Base-by-base conservation (phyloP, 176 grass and related monocot species). In the Musa itinerans region DNA sequence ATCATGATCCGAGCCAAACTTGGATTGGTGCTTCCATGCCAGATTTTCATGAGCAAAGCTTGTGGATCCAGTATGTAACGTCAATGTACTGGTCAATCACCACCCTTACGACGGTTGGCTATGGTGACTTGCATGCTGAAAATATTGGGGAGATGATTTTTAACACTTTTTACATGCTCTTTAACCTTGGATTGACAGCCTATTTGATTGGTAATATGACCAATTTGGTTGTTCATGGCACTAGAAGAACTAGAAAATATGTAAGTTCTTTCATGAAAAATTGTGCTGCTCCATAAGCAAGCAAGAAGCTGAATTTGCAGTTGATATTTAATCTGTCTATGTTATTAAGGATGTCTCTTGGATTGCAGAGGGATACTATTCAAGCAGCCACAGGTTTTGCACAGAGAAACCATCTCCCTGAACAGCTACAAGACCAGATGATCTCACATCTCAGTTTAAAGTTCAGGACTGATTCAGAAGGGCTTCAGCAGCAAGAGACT, bases 161-260 rank as follows among this genome's bases (percentile, higher is more conserved):
- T 74, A 81, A 94, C 79, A 94, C 86, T 70, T 89, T 95, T 43
- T 99, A 99, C 84, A 99, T 99, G 96, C 85, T 99, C 51, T 99
- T 99, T 54, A 94, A 99, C 80, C 90, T 99, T 82, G 96, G 96
- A 63, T 80, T 95, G 76, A 99, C 96, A 76, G 96, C 91, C 10
- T 99, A 99, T 87, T 89, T 99, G 81, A 99, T 99, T 11, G 96
- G 96, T 68, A 99, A 99, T 76, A 99, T 99, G 96, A 99, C 96
- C 63, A 94, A 99, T 85, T 87, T 99, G 69, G 96, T 99, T 50
- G 96, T 99, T 56, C 96, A 99, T 78, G 80, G 90, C 17, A 95
- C 96, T 55, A 92, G 90, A 74, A 89, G 91, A 79, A 99, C 96
- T 69, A 84, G 96, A 83, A 89, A 85, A 86, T 99, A 92, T 72